A percentile compares a stretch with the other conserved stretches of the same genome.
phyloP scores from a whole-genome alignment of 2,329 filamentous ascomycete species.

The Acarospora socialis region DNA sequence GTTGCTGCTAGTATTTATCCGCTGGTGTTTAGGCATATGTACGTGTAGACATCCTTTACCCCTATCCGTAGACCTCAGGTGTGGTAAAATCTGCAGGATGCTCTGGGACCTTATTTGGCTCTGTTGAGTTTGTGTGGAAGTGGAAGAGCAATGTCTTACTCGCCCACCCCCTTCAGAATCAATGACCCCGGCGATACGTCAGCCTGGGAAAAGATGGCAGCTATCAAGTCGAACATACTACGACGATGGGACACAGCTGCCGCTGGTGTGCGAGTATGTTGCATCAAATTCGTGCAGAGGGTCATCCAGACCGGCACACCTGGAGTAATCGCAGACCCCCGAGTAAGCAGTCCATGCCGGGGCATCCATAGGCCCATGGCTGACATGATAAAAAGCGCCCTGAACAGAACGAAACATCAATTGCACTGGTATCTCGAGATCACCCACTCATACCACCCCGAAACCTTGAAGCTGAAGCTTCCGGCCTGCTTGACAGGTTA shows the following conservation, averaged over 20 bases:
- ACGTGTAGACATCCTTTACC: conserved; percentile 34
- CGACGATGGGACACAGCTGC: conserved; percentile 72
- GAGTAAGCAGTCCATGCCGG: conserved; percentile 43
- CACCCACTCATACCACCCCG: conserved; percentile 67
- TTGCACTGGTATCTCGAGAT: conserved; percentile 69
- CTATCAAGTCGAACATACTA: conserved; percentile 80
- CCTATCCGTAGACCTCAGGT: conserved; percentile 6
- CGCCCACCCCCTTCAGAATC: conserved; percentile 43
- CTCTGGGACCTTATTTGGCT: conserved; percentile 14
- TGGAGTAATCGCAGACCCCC: conserved; percentile 65
- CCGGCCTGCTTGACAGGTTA: conserved; percentile 78
- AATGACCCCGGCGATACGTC: conserved; percentile 68
- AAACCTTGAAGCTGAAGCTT: conserved; percentile 83
- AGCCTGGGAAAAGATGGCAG: conserved; percentile 75
- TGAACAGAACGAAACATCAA: conserved; percentile 68
- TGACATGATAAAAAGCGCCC: conserved; percentile 40
- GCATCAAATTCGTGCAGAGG: conserved; percentile 92
- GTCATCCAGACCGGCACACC: conserved; percentile 85
- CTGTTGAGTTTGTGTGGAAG: not conserved
- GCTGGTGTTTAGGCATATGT: conserved; percentile 86
- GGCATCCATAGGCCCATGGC: conserved; percentile 6
- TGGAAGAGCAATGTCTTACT: conserved; percentile 4
- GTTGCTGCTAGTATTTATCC: conserved; percentile 87
- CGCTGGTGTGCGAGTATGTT: conserved; percentile 72
- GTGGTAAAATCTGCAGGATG: conserved; percentile 5